These are phyloP conservation scores for Galerina sulciceps DNA, from an alignment of 768 basidiomycete species.

Conservation along the genomic window DNA sequence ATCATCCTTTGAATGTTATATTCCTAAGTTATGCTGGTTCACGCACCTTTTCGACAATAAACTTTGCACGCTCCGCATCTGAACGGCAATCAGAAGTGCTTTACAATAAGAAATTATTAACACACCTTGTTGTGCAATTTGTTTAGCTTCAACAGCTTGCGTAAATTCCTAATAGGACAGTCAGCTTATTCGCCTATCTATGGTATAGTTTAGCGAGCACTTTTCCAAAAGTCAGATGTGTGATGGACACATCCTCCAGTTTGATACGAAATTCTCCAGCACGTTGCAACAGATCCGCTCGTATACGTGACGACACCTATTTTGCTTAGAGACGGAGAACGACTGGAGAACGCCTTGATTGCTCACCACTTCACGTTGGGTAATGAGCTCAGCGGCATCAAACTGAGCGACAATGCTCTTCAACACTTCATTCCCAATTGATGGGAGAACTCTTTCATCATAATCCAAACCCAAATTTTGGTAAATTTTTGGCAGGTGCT, in stretches of 20 bases:
- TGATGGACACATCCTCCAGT: constrained; percentile 97
- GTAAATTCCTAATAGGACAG: constrained; percentile 76
- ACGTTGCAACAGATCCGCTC: constrained; percentile 89
- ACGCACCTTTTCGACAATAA: constrained; percentile 94
- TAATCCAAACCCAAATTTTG: constrained; percentile 95
- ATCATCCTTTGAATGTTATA: constrained; percentile 15
- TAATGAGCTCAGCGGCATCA: constrained; percentile 95
- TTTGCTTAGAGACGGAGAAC: background rate
- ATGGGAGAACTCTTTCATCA: constrained; percentile 96
- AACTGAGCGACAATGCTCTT: constrained; percentile 99
- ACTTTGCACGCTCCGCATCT: constrained; percentile 99
- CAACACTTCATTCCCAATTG: constrained; percentile 96
- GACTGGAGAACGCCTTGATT: background rate
- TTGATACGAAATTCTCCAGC: constrained; percentile 96
- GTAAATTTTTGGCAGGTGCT: constrained; percentile 91
- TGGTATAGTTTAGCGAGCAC: constrained; percentile 37
- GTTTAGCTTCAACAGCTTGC: constrained; percentile 99
- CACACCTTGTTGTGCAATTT: constrained; percentile 97
- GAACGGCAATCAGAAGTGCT: constrained; percentile 8
- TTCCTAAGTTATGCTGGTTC: background rate
- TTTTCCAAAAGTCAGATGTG: constrained; percentile 87
- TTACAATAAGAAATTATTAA: background rate
- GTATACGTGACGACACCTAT: constrained; percentile 88
- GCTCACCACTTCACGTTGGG: constrained; percentile 94
- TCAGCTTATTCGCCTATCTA: background rate